Evolutionary conservation across 345 rosid species (phyloP).

Genomic region (Eucalyptus cloeziana): DNA sequence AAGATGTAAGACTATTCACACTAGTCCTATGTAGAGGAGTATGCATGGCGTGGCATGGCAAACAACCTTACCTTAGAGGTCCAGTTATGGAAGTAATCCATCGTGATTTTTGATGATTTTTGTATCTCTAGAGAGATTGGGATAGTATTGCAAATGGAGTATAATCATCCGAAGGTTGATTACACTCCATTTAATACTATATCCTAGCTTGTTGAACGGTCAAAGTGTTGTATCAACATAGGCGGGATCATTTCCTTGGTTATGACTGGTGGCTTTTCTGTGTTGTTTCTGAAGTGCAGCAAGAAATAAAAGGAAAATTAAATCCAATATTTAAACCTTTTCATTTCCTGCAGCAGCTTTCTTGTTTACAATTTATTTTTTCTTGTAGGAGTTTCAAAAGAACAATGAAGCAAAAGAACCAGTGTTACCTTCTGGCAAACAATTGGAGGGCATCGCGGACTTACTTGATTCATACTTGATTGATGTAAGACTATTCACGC

Average conservation of each 20-base stretch:
- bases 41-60: background rate
- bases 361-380: background rate
- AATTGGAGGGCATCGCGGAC: too few relatives aligned
- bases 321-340: background rate
- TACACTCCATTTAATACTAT: background rate
- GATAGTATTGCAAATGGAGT: background rate
- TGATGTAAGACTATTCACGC: too few relatives aligned
- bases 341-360: background rate
- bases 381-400: too few relatives aligned
- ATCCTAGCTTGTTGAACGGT: background rate
- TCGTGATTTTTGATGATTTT: background rate
- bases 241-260: background rate
- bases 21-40: background rate
- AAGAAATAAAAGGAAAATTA: background rate
- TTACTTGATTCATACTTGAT: too few relatives aligned
- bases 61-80: background rate
- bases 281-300: background rate
- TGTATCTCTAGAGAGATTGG: background rate
- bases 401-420: too few relatives aligned
- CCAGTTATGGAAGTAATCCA: background rate
- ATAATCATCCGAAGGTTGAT: fast-evolving
- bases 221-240: background rate
- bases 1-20: background rate
- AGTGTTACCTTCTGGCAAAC: too few relatives aligned
- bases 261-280: background rate